phyloP scores from a whole-genome alignment of 2,329 filamentous ascomycete genomes.

The Exophiala calicioides region DNA sequence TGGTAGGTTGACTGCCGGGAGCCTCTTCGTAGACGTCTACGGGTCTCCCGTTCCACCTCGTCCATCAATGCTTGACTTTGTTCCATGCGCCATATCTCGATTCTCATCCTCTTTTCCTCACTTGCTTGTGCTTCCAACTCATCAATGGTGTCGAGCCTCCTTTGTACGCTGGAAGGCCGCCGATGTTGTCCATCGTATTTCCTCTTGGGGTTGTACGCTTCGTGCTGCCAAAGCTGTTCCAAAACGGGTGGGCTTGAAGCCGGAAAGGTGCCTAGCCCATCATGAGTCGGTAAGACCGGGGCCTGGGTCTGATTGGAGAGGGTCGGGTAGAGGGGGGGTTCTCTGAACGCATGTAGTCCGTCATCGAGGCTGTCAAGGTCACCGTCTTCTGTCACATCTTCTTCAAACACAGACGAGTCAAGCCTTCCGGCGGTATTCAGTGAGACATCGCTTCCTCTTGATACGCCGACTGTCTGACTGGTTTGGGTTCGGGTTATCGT shows the following conservation, averaged over 20 bases:
- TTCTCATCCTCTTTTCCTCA: slow-evolving; percentile 74
- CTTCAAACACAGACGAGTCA: slow-evolving; percentile 49
- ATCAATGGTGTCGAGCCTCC: slow-evolving; percentile 57
- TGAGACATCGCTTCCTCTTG: slow-evolving; percentile 77
- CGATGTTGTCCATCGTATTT: slow-evolving; percentile 50
- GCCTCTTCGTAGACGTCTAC: slow-evolving; percentile 58
- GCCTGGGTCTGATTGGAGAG: slow-evolving; percentile 51
- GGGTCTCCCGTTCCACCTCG: slow-evolving; percentile 85
- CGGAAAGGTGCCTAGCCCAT: slow-evolving; percentile 84
- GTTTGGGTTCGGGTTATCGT: slow-evolving; percentile 67
- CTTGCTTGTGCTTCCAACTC: slow-evolving; percentile 63
- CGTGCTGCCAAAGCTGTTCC: slow-evolving; percentile 86
- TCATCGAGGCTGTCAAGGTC: slow-evolving; percentile 94
- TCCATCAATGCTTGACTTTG: slow-evolving; percentile 83
- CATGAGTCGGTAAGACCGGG: slow-evolving; percentile 83
- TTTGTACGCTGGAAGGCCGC: slow-evolving; percentile 59
- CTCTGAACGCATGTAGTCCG: slow-evolving; percentile 83
- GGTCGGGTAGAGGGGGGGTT: slow-evolving; percentile 52
- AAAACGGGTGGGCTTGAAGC: slow-evolving; percentile 66
- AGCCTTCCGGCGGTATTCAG: slow-evolving; percentile 65
- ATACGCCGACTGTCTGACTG: slow-evolving; percentile 67
- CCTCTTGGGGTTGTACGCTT: slow-evolving; percentile 75
- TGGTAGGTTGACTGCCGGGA: slow-evolving; percentile 18
- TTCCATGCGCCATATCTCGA: slow-evolving; percentile 89
- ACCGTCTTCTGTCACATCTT: slow-evolving; percentile 60